Base-by-base conservation (phyloP, 495 filamentous ascomycete genomes). In the Tuber brumale region DNA sequence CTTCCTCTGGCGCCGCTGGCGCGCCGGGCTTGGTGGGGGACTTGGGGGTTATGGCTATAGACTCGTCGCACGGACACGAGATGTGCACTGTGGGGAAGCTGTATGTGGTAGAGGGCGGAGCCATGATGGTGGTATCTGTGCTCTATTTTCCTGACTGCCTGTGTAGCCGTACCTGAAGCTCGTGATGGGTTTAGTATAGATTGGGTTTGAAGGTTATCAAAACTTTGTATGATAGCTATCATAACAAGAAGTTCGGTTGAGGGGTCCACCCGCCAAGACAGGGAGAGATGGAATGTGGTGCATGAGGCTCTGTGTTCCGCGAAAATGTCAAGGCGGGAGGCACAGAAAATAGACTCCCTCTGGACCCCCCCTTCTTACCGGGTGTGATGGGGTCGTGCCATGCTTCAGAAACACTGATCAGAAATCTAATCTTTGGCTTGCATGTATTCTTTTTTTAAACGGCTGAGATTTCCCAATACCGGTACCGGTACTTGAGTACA, bases 1-100 rank as follows among this genome's bases (percentile, higher is more conserved):
- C 77, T 9, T 83, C 74, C 74, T 82, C 41, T 80, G 48, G 73
- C 77, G 76, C 70, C 76, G 80, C 80, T 77, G 82, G 80, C 75
- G 84, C 31, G 83, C 86, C 77, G 79, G 85, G 74, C 81, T 75
- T 77, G 85, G 87, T 74, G 70, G 86, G 81, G 77, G 84, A 77
- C 80, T 85, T 75, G 80, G 83, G 41, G 77, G 86, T 81, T 21
- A 87, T 84, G 35, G 86, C 84, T 19, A 85, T 81, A 0, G 85
- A 81, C 70, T 96, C 91, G 74, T 90, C 90, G 84, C 95, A 99
- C 69, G 95, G 93, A 83, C 95, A 99, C 79, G 93, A 92, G 81
- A 97, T 93, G 85, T 92, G 94, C 48, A 92, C 93, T 85, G 96
- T 97, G 21, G 95, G 95, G 79, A 92, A 94, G 44, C 27, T 19